These are phyloP conservation scores for Aureobasidium uvarum DNA, from an alignment of 2,329 filamentous ascomycete species.

Conservation along the genomic window DNA sequence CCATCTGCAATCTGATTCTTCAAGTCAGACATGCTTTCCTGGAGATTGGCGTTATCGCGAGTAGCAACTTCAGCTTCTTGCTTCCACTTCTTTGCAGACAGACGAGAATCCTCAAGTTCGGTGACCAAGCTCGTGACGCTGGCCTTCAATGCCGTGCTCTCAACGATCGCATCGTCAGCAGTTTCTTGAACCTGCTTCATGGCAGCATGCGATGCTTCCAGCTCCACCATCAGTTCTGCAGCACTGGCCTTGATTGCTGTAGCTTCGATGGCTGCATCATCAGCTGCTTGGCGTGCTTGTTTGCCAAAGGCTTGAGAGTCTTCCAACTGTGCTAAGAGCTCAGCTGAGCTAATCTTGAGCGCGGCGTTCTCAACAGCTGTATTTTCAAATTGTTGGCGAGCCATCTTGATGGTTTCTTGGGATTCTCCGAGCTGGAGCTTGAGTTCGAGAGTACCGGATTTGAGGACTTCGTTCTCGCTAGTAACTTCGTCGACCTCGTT, in stretches of 20 bases:
- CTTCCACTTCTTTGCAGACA: slow-evolving; percentile 59
- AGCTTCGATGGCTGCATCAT: slow-evolving; percentile 22
- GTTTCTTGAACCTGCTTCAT: not conserved
- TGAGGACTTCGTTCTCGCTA: slow-evolving; percentile 68
- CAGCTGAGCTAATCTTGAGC: not conserved
- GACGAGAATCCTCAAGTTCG: slow-evolving; percentile 63
- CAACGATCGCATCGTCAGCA: not conserved
- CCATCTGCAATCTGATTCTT: slow-evolving; percentile 81
- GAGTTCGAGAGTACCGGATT: slow-evolving; percentile 44
- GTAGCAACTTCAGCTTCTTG: slow-evolving; percentile 57
- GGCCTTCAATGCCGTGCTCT: slow-evolving; percentile 47
- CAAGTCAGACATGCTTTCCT: slow-evolving; percentile 69
- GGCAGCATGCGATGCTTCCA: slow-evolving; percentile 15
- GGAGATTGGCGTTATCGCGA: slow-evolving; percentile 68
- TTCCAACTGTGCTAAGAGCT: slow-evolving; percentile 12
- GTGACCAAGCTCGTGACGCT: slow-evolving; percentile 61
- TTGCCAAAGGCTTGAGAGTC: slow-evolving; percentile 16
- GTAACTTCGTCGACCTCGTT: slow-evolving; percentile 57
- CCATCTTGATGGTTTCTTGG: not conserved
- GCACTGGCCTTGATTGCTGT: slow-evolving; percentile 23
- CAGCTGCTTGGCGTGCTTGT: slow-evolving; percentile 21
- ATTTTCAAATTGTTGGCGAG: slow-evolving; percentile 3
- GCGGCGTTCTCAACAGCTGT: not conserved
- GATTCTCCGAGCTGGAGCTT: slow-evolving; percentile 4
- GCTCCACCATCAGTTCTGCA: slow-evolving; percentile 15